Conservation (phyloP, 257 asterid genomes). For the Fraxinus anomala region DNA sequence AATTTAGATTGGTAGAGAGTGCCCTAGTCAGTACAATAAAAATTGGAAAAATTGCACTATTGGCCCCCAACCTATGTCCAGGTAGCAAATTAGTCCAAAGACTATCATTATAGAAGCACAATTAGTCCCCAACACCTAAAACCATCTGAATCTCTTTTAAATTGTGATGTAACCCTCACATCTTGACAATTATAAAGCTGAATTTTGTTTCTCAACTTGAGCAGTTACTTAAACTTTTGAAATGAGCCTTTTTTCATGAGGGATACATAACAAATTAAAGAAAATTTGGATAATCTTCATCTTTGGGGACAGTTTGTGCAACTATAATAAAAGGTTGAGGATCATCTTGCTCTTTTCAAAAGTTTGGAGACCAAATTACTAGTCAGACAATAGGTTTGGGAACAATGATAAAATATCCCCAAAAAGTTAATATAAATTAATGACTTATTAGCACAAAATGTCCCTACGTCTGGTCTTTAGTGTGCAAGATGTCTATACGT, state of each 20-base stretch:
- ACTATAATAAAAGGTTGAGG: neutral
- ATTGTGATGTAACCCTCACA: neutral
- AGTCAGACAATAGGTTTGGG: neutral
- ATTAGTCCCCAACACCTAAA: neutral
- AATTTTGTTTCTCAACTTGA: neutral
- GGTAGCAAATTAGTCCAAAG: neutral
- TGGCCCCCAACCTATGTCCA: slow-evolving; percentile 1
- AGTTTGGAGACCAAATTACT: neutral
- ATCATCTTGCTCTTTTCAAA: neutral
- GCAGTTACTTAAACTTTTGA: neutral
- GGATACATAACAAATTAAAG: neutral
- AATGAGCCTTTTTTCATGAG: neutral
- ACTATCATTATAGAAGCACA: neutral
- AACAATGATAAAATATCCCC: neutral
- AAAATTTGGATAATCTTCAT: neutral
- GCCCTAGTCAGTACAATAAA: neutral
- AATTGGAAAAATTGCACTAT: neutral
- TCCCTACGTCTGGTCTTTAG: too few species aligned
- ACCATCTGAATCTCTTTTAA: neutral
- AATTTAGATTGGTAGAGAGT: neutral
- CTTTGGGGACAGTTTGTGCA: neutral
- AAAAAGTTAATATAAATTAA: neutral
- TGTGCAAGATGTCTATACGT: too few species aligned
- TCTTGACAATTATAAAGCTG: neutral
- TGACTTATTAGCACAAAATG: too few species aligned